Evolutionary conservation across 257 asterid species (phyloP).

Genomic region (Solanum pennellii): DNA sequence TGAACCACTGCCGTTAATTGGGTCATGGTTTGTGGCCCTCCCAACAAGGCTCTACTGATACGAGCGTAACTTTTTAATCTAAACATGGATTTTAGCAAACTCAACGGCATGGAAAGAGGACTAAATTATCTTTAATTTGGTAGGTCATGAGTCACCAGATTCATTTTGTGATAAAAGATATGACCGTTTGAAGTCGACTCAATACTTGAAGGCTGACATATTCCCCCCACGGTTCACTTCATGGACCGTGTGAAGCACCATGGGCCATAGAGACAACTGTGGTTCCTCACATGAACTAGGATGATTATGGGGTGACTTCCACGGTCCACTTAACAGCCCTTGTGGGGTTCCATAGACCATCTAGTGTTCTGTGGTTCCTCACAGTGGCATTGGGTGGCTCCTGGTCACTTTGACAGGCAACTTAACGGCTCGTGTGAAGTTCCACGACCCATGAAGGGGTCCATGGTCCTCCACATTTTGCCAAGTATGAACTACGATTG

Average conservation of each 20-base stretch:
- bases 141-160: neutral
- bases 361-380: neutral
- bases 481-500: neutral
- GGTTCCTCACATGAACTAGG: neutral
- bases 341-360: neutral
- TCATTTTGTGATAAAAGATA: neutral
- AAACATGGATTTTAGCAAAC: neutral
- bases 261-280: accelerated
- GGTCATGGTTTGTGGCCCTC: neutral
- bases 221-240: neutral
- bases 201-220: neutral
- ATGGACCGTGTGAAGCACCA: neutral
- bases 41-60: neutral
- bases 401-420: neutral
- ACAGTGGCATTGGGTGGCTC: neutral
- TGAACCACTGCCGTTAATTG: neutral
- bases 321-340: neutral
- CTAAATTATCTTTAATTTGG: neutral
- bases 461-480: neutral
- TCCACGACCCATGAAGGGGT: neutral
- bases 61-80: neutral
- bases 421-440: neutral
- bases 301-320: neutral
- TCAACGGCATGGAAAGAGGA: neutral
- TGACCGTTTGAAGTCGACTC: neutral